Base-by-base conservation (phyloP, 306 rosid species). In the Gastrolobium villosum region DNA sequence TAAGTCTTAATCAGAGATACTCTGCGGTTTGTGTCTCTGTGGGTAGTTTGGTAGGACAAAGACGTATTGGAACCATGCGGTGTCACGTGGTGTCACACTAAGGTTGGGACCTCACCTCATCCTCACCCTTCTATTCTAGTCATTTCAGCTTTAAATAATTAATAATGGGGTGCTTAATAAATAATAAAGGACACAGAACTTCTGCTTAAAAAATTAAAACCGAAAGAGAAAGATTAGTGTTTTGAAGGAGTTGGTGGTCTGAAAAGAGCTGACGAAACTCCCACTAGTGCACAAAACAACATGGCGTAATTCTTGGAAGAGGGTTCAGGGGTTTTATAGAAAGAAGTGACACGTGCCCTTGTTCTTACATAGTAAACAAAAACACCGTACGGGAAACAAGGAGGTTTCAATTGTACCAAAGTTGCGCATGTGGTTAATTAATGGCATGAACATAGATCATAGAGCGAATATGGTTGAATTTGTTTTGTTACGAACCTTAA, bases 1-100 rank as follows among this genome's bases (percentile, higher is more conserved):
- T 46, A 60, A 73, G 94, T 86, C 89, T 39, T 62, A 52, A 81
- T 86, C 90, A 81, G 7, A 35, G 77, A 81, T 49, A 65, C 65
- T 65, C 20, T 57, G 54, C 1, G 54, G 41, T 20, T 44, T 65
- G 28, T 78, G 80, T 70, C 31, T 30, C 10, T 36, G 65, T 48
- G 62, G 79, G 62, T 74, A 52, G 81, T 57, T 76, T 72, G 66
- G 80, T 20, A 30, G 82, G 85, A 86, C 73, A 86, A 11, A 36
- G 81, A 68, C 79, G 62, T 59, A 48, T 64, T 76, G 74, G 79
- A 61, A 45, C 50, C 60, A 83, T 75, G 79, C 45, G 74, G 81
- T 74, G 72, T 78, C 86, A 75, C 78, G 74, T 86, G 80, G 71
- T 52, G 32, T 10, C 72, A 80, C 62, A 11, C 3, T 6, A 26